These are phyloP conservation scores for Coprinopsis strossmayeri DNA, from an alignment of 768 basidiomycete genomes.

Conservation along the genomic window DNA sequence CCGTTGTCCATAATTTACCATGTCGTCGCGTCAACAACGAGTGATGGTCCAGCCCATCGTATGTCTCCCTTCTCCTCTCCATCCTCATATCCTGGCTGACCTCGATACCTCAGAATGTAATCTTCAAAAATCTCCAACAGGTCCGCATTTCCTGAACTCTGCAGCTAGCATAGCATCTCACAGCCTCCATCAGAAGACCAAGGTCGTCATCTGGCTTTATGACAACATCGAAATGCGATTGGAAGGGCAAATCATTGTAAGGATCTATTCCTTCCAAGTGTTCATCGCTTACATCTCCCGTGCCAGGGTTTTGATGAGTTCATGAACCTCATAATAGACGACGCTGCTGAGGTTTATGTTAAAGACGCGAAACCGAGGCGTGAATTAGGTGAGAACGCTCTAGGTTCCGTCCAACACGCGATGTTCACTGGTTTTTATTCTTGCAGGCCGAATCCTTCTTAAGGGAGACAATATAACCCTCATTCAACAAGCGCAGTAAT, in stretches of 20 bases:
- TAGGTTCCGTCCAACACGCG: too few relatives aligned
- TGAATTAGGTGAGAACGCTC: conserved; percentile 61
- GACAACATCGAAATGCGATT: conserved; percentile 97
- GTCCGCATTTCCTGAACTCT: conserved; percentile 28
- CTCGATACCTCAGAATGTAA: conserved; percentile 65
- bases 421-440: too few relatives aligned
- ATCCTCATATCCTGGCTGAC: background rate
- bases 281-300: conserved; percentile 9
- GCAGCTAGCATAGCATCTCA: background rate
- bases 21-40: conserved; percentile 90
- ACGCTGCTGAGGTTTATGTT: conserved; percentile 86
- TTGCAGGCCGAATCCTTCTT: conserved; percentile 82
- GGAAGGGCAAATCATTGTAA: conserved; percentile 90
- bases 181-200: conserved; percentile 52
- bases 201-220: conserved; percentile 91
- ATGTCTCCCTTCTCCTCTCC: conserved; percentile 26
- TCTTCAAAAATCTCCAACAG: conserved; percentile 96
- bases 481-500: conserved; percentile 59
- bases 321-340: conserved; percentile 97
- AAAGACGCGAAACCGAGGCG: conserved; percentile 82
- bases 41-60: conserved; percentile 99
- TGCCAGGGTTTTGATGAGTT: conserved; percentile 98
- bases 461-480: conserved; percentile 99
- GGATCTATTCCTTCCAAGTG: conserved; percentile 6
- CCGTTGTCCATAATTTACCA: conserved; percentile 29